phyloP scores from a whole-genome alignment of 352 stramenopile species.

The Phytophthora lateralis region DNA sequence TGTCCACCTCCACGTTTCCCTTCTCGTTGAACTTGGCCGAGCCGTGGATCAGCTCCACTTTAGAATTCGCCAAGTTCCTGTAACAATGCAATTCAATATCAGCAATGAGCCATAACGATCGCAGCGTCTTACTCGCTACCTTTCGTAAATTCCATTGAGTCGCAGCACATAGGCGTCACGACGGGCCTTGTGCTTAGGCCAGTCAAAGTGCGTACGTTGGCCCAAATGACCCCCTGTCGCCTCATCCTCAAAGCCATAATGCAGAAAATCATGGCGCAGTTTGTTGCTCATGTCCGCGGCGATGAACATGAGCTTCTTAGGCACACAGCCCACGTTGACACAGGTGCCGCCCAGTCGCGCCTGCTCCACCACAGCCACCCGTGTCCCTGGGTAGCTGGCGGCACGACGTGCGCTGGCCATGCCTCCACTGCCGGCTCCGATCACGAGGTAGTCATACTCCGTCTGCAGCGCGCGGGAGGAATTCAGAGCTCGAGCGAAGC shows the following conservation, averaged over 20 bases:
- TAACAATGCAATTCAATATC: not conserved
- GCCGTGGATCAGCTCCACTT: conserved; percentile 91
- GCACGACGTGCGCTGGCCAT: conserved; percentile 93
- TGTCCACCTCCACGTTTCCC: conserved; percentile 83
- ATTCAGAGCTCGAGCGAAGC: conserved; percentile 22
- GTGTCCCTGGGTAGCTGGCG: conserved; percentile 83
- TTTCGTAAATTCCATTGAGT: conserved; percentile 97
- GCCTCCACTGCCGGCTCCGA: conserved; percentile 91
- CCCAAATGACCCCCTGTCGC: conserved; percentile 42
- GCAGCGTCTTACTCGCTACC: conserved; percentile 32
- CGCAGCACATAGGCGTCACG: conserved; percentile 95
- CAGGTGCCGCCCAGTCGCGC: conserved; percentile 95
- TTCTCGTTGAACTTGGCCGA: conserved; percentile 83
- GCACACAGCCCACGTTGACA: conserved; percentile 99
- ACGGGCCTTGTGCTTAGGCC: conserved; percentile 90
- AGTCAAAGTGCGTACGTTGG: conserved; percentile 82
- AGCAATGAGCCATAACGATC: not conserved
- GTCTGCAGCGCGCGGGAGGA: conserved; percentile 14
- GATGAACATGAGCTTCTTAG: conserved; percentile 99
- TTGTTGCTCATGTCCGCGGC: conserved; percentile 68
- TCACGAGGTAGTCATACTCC: conserved; percentile 91
- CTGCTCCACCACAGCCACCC: conserved; percentile 96
- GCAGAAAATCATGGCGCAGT: conserved; percentile 52
- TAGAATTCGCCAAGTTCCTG: conserved; percentile 90
- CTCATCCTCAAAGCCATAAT: conserved; percentile 67